Evolutionary conservation across 305 asterid genomes (phyloP).

Genomic region (Fraxinus baroniana): DNA sequence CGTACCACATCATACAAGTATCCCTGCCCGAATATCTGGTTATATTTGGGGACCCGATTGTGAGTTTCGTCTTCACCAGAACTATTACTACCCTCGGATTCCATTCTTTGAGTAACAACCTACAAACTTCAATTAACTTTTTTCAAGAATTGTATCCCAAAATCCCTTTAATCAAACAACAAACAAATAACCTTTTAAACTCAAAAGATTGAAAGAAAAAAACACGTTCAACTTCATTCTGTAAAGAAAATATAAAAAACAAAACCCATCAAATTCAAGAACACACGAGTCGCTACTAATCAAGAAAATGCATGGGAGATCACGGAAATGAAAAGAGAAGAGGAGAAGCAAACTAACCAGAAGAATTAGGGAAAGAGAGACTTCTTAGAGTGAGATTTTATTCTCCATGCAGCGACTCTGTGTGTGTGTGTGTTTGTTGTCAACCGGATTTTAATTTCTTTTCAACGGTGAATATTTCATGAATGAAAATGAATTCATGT

Average conservation of each 20-base stretch:
- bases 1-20: constrained; percentile 83
- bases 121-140: constrained; percentile 18
- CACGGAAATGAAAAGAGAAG: background rate
- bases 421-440: background rate
- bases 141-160: background rate
- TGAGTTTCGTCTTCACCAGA: constrained; percentile 17
- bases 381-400: constrained; percentile 17
- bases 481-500: background rate
- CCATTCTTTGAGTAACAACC: constrained; percentile 51
- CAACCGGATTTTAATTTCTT: background rate
- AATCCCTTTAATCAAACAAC: constrained; percentile 16
- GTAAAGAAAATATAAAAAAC: constrained; percentile 8
- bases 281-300: constrained; percentile 9
- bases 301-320: constrained; percentile 22
- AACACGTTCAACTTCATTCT: constrained; percentile 25
- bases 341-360: constrained; percentile 22
- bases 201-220: constrained; percentile 30
- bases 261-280: constrained; percentile 28
- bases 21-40: constrained; percentile 58
- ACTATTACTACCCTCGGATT: constrained; percentile 58
- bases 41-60: constrained; percentile 36
- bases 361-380: constrained; percentile 16
- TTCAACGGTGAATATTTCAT: background rate
- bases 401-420: constrained; percentile 35
- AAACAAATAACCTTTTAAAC: constrained; percentile 24